Base-by-base conservation (phyloP, 108 stramenopile genomes). In the Discostella pseudostelligera region DNA sequence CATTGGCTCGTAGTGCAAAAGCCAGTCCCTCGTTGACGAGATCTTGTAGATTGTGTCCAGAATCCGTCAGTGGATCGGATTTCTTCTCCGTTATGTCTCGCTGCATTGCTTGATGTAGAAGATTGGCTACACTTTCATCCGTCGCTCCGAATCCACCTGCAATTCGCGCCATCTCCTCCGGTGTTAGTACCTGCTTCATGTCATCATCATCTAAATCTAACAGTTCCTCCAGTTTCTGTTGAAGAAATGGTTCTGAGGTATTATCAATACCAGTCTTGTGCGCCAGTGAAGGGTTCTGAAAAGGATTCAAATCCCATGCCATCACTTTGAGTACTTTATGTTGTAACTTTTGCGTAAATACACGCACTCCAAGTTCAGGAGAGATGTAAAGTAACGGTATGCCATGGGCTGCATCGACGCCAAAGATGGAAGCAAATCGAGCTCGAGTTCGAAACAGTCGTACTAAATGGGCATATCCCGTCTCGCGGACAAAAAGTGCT, bases 111-210 rank as follows among this genome's bases (percentile, higher is more conserved):
- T 88, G 83, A 63, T 83, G 82, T 44, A 94, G 63, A 13, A 94
- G 83, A 22, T 80, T 56, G 0, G 89, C 94, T n/a, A 92, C 83
- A 49, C 83, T 84, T 16, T 90, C 86, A 60, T 95, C 90, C 1
- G 89, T 92, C 4, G 87, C 91, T 39, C 94, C 94, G 72, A 92
- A 95, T 0, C 91, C 94, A 47, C 94, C 94, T 10, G 88, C 81
- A 10, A 82, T 73, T 9, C 72, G 48, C 0, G 69, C 81, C 62
- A 70, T 72, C 64, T 80, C 79, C 55, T 88, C 88, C 9, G 84
- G 80, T 10, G 94, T 95, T 24, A 95, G 64, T 7, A 70, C 73
- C 19, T 84, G 56, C 24, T 77, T 78, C 47, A 92, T 80, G 40
- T 63, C 70, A 26, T 86, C 82, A 39, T 87, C 81, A 26, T 91